Evolutionary conservation across 176 grass and related monocot genomes (phyloP).

Genomic region (Oryza australiensis): DNA sequence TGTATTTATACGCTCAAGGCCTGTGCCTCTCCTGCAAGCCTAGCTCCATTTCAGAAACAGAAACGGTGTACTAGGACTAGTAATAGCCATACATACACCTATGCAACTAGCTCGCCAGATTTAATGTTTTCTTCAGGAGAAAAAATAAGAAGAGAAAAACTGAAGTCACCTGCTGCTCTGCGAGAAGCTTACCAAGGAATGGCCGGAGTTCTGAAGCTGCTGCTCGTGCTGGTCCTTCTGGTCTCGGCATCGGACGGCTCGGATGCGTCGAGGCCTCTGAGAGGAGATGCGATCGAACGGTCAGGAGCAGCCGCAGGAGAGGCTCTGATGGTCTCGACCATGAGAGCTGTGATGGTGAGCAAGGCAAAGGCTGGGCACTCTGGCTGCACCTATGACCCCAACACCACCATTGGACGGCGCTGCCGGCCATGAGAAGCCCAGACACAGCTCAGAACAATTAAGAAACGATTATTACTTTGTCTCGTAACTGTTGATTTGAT

Average conservation of each 20-base stretch:
- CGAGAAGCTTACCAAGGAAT: background rate
- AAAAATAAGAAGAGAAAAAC: too few relatives aligned
- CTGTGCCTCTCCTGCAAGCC: background rate
- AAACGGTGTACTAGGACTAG: background rate
- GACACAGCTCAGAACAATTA: background rate
- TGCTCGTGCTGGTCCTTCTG: conserved; percentile 16
- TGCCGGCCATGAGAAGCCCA: background rate
- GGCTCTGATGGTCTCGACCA: background rate
- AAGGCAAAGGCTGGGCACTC: background rate
- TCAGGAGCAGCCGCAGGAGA: background rate
- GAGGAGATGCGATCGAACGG: background rate
- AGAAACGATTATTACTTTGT: background rate
- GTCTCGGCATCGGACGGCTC: background rate
- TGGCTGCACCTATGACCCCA: conserved; percentile 26
- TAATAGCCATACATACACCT: background rate
- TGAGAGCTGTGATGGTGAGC: background rate
- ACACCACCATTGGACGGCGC: background rate
- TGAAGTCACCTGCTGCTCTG: background rate
- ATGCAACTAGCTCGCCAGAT: background rate
- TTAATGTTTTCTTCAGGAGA: background rate
- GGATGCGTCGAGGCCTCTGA: conserved; percentile 7
- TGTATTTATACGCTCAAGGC: conserved; percentile 15
- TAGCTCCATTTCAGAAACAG: background rate
- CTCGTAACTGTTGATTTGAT: background rate
- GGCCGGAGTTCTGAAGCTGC: background rate